phyloP scores from a whole-genome alignment of 2,329 filamentous ascomycete genomes.

The Phialemoniopsis sp. region DNA sequence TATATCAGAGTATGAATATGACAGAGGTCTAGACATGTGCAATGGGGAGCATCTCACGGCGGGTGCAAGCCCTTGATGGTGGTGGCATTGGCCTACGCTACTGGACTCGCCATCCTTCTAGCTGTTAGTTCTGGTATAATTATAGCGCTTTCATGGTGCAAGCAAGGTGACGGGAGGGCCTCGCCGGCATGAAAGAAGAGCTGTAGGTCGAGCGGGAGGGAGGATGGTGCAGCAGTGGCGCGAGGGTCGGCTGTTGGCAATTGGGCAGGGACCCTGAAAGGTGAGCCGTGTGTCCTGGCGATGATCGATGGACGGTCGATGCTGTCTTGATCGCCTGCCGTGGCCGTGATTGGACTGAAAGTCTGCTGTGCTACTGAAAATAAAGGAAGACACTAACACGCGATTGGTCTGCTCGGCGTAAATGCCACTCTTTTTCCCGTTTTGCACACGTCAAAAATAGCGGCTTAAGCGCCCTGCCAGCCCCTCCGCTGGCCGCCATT shows the following conservation, averaged over 20 bases:
- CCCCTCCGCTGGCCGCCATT: too few species aligned
- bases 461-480: too few species aligned
- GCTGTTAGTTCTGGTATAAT: slow-evolving; percentile 14
- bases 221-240: slow-evolving; percentile 8
- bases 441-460: too few species aligned
- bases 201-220: slow-evolving; percentile 18
- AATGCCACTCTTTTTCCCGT: too few species aligned
- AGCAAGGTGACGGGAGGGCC: slow-evolving; percentile 6
- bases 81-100: slow-evolving; percentile 14
- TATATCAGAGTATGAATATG: too few species aligned
- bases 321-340: background rate
- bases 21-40: too few species aligned
- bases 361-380: slow-evolving; percentile 18
- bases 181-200: slow-evolving; percentile 4
- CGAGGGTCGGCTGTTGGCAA: background rate
- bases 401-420: slow-evolving; percentile 18
- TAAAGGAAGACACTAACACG: slow-evolving; percentile 10
- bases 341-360: slow-evolving; percentile 21
- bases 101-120: too few species aligned
- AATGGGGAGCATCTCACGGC: too few species aligned
- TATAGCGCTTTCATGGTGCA: slow-evolving; percentile 15
- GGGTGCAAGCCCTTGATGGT: too few species aligned
- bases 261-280: background rate
- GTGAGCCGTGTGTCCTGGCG: background rate
- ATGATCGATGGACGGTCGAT: too few species aligned